phyloP scores from a whole-genome alignment of 106 monocot species.

The Apostasia shenzhenica region DNA sequence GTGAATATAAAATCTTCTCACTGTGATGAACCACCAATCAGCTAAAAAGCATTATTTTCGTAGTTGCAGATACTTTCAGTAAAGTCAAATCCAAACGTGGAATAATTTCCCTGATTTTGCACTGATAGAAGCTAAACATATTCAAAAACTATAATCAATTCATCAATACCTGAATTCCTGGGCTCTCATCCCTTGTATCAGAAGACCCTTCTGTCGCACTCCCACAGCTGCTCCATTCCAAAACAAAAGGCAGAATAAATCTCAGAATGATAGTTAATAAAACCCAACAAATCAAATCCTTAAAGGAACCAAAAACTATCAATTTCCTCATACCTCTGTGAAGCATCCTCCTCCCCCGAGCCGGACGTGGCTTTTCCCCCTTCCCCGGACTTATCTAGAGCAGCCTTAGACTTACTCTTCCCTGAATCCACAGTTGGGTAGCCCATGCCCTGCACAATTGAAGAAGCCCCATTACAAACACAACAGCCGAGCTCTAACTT shows the following conservation, averaged over 20 bases:
- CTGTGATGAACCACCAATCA: too few species aligned
- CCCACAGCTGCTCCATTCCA: conserved; percentile 23
- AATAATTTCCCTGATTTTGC: too few species aligned
- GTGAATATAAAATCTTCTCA: too few species aligned
- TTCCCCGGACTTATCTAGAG: conserved; percentile 7
- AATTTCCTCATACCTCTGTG: conserved; percentile 19
- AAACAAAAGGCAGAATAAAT: neutral
- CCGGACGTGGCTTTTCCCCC: conserved; percentile 13
- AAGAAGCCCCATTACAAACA: neutral
- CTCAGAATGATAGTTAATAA: neutral
- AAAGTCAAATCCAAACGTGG: too few species aligned
- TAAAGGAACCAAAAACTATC: neutral
- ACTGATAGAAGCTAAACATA: neutral
- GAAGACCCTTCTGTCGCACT: conserved; percentile 45
- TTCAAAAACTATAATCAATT: neutral
- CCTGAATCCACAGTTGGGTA: conserved; percentile 16
- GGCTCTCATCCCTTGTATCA: conserved; percentile 30
- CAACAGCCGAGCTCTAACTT: neutral
- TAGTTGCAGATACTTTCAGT: too few species aligned
- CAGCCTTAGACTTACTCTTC: conserved; percentile 15
- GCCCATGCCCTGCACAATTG: conserved; percentile 24
- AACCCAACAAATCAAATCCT: neutral
- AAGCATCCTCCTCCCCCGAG: conserved; percentile 18
- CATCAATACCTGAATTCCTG: conserved; percentile 26
- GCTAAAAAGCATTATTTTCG: too few species aligned